These are phyloP conservation scores for Vachellia collinsii DNA, from an alignment of 306 rosid genomes.

Conservation along the genomic window DNA sequence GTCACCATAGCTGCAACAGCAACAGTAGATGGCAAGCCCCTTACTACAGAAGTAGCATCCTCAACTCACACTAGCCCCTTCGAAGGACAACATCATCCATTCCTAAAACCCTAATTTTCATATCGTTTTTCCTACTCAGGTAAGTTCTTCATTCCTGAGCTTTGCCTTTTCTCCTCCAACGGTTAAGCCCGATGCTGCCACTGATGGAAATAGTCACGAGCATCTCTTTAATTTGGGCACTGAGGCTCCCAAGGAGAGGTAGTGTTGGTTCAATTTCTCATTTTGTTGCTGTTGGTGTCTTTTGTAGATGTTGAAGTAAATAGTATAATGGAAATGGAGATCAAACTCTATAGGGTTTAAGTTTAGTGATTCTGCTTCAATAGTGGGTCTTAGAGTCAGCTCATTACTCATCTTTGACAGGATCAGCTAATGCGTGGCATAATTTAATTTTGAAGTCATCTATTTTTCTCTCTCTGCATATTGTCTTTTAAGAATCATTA, in stretches of 20 bases:
- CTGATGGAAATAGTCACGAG: neutral
- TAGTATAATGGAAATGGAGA: conserved; percentile 3
- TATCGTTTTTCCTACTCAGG: conserved; percentile 34
- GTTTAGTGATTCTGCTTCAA: conserved; percentile 1
- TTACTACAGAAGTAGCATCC: conserved; percentile 27
- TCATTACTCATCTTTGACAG: neutral
- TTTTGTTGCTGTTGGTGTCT: neutral
- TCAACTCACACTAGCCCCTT: conserved; percentile 7
- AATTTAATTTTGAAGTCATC: neutral
- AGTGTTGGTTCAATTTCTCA: neutral
- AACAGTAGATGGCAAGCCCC: conserved; percentile 22
- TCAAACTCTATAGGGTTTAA: neutral
- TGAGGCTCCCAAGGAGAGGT: conserved; percentile 66
- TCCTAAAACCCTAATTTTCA: conserved; percentile 68
- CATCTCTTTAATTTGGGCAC: conserved; percentile 32
- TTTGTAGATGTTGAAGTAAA: conserved; percentile 9
- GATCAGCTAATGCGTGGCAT: neutral
- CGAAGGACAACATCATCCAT: conserved; percentile 60
- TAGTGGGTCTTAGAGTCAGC: neutral
- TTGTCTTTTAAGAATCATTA: neutral
- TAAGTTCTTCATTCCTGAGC: conserved; percentile 51
- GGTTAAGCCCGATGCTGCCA: conserved; percentile 34
- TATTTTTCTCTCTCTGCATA: neutral
- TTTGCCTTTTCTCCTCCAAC: conserved; percentile 39
- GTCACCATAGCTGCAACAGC: neutral